phyloP scores from a whole-genome alignment of 2,329 filamentous ascomycete species.

The Cladosporium sp. region DNA sequence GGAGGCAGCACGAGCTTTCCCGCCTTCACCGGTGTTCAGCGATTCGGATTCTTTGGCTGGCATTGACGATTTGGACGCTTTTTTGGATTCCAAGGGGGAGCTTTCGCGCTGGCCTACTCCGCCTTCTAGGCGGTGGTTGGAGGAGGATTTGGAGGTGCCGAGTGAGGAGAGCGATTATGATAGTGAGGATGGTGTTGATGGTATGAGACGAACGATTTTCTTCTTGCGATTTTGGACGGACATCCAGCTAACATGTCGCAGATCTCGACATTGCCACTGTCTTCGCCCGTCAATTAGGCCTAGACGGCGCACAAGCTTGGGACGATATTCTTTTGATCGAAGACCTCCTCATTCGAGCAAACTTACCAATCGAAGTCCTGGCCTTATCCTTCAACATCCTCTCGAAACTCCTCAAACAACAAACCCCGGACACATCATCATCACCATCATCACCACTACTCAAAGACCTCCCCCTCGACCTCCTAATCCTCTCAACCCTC shows the following conservation, averaged over 20 bases:
- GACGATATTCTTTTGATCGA: constrained; percentile 18
- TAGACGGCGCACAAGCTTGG: constrained; percentile 9
- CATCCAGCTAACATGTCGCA: constrained; percentile 8
- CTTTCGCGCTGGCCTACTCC: constrained; percentile 30
- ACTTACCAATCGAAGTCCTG: constrained; percentile 25
- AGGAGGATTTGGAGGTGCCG: constrained; percentile 18
- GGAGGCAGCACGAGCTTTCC: constrained; percentile 13
- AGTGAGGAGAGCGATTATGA: constrained; percentile 20
- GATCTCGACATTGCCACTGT: constrained; percentile 19
- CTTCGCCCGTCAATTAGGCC: constrained; percentile 17
- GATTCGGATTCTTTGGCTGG: constrained; percentile 27
- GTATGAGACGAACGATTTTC: neutral
- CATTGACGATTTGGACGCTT: constrained; percentile 30
- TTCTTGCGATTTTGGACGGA: neutral
- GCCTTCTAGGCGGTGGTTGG: constrained; percentile 18
- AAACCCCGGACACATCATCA: constrained; percentile 12
- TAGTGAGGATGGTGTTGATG: constrained; percentile 13
- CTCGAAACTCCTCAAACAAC: constrained; percentile 15
- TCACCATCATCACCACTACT: constrained; percentile 7
- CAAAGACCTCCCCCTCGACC: constrained; percentile 16
- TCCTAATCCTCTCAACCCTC: constrained; percentile 24
- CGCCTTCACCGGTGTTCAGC: constrained; percentile 28
- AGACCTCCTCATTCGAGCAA: constrained; percentile 23
- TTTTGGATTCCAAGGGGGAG: constrained; percentile 24
- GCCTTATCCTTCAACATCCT: constrained; percentile 29